Conservation (phyloP, 2,329 filamentous ascomycete species). For the Meredithiella fracta region DNA sequence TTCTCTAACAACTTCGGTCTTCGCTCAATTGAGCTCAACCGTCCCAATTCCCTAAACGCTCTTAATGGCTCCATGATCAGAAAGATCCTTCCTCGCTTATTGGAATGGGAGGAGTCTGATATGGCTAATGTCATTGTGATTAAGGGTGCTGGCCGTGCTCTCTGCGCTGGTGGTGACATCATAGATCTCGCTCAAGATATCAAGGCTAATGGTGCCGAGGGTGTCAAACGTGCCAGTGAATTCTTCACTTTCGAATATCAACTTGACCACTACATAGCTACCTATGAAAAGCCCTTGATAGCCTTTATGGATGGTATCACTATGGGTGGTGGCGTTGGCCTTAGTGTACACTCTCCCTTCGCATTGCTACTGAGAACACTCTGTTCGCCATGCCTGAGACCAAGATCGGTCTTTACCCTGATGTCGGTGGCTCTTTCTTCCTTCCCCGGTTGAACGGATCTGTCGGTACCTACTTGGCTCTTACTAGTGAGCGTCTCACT, state of each 20-base stretch:
- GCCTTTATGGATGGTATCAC: conserved; percentile 96
- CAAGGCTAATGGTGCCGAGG: conserved; percentile 52
- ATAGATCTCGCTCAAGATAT: conserved; percentile 59
- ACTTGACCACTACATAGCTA: conserved; percentile 88
- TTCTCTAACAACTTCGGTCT: conserved; percentile 82
- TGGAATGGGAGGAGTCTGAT: conserved; percentile 91
- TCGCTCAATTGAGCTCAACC: conserved; percentile 84
- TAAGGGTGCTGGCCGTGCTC: conserved; percentile 75
- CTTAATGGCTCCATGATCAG: conserved; percentile 87
- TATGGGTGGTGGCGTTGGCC: conserved; percentile 92
- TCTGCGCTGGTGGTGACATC: conserved; percentile 92
- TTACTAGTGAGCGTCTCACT: conserved; percentile 70
- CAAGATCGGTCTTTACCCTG: conserved; percentile 95
- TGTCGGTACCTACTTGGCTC: conserved; percentile 78
- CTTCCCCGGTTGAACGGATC: conserved; percentile 74
- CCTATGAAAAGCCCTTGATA: conserved; percentile 82
- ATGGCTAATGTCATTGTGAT: conserved; percentile 85
- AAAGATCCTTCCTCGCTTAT: conserved; percentile 77
- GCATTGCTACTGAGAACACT: conserved; percentile 90
- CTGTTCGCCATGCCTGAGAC: conserved; percentile 98
- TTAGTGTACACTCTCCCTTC: conserved; percentile 87
- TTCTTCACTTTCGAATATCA: conserved; percentile 95
- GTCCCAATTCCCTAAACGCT: conserved; percentile 79
- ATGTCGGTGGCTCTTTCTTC: conserved; percentile 94
- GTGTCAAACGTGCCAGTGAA: conserved; percentile 38